Conservation (phyloP, 2,329 filamentous ascomycete genomes). For the Cytospora leucostoma region DNA sequence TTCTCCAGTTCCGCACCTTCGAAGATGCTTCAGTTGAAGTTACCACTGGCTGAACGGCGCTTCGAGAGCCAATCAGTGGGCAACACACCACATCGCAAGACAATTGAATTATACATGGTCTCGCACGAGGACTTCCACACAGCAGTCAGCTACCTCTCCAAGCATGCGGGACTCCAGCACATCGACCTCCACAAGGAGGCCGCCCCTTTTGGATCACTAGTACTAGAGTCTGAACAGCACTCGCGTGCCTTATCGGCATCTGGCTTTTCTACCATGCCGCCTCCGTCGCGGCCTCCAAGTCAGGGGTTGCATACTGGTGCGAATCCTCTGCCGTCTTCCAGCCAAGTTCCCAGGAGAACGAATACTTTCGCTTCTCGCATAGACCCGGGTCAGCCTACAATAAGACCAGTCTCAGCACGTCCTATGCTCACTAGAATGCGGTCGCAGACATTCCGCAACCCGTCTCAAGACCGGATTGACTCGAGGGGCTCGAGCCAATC, state of each 20-base stretch:
- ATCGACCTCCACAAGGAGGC: not conserved
- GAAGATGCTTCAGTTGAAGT: slow-evolving; percentile 11
- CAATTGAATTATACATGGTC: slow-evolving; percentile 7
- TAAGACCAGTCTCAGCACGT: not conserved
- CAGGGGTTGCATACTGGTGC: not conserved
- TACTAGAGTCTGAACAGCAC: too few relatives aligned
- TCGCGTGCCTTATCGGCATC: not conserved
- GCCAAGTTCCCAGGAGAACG: not conserved
- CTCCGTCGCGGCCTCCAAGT: not conserved
- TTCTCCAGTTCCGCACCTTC: slow-evolving; percentile 1
- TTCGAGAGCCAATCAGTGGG: not conserved
- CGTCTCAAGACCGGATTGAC: not conserved
- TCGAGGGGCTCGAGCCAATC: not conserved
- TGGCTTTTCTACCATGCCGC: not conserved
- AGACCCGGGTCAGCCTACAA: too few relatives aligned
- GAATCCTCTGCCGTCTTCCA: not conserved
- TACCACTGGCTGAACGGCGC: slow-evolving; percentile 1
- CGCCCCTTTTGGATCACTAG: too few relatives aligned
- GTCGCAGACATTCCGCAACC: not conserved
- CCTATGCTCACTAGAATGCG: not conserved
- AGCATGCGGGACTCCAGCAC: slow-evolving; percentile 7
- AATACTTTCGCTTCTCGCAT: not conserved
- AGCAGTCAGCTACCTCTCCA: slow-evolving; percentile 17
- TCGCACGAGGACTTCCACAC: slow-evolving; percentile 12
- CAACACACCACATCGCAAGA: not conserved